Base-by-base conservation (phyloP, 108 stramenopile genomes). In the Epithemia pelagica region DNA sequence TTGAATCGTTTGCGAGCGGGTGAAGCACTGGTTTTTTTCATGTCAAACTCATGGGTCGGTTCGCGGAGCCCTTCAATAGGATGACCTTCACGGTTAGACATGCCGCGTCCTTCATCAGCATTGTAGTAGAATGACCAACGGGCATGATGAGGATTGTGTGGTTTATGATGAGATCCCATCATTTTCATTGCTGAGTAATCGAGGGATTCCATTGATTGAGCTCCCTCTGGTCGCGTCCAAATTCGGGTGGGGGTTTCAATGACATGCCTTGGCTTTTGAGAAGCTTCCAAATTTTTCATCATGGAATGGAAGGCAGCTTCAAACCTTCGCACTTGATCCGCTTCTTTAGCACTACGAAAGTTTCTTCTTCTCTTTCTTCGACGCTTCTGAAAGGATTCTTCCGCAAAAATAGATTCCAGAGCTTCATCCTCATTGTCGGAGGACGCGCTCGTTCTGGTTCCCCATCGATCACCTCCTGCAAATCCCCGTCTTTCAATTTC, bases 221-320 rank as follows among this genome's bases (percentile, higher is more conserved):
- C 53, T 28, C 68, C 65, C 3, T 79, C 77, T 57, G 87, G 78
- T 29, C 91, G 78, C 24, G 72, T 86, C 91, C 91, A 92, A 59
- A 77, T 71, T 72, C 86, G 87, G 8, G 80, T 73, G 0, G 87
- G 78, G 27, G 72, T 78, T 22, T 51, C 71, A 7, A 78, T 76
- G 65, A 24, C 57, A 62, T 63, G 71, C 59, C 70, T 59, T 25
- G 74, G 66, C 57, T 57, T 63, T 62, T 22, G 59, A 26, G 33
- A 58, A 52, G 53, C 57, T 30, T 70, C 75, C 25, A 68, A 68
- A 68, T 70, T 82, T 72, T 72, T 69, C 83, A 88, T 86, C 59
- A 89, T 84, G 65, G 88, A 84, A 54, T 72, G 76, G 65, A 86
- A 88, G 0, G 92, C 92, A 24, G 75, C 86, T 59, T 89, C 85